Evolutionary conservation across 1,139 yeast species (phyloP), one percentile per base, ranked within the genome.

Genomic region (Geotrichum candidum): DNA sequence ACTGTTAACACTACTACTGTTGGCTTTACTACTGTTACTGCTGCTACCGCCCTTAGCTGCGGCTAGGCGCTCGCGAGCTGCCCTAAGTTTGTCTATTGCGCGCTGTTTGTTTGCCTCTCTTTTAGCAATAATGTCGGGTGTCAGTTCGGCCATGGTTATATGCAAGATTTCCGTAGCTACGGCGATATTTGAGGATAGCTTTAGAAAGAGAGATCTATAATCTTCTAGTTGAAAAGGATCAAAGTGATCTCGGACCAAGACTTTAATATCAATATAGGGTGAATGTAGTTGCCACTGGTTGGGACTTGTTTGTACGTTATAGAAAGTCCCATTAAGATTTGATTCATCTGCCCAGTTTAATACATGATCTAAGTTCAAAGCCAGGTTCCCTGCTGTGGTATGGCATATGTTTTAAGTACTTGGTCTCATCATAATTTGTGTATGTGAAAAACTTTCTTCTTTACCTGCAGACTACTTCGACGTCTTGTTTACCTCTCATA

Each of bases 41-140:
- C 52, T 41, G 38, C 62, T 38, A 55, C 51, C 61, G 5, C 51
- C 56, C 54, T 56, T 58, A 46, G 50, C 64, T 57, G 54, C 65
- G 38, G 64, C 73, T 63, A 68, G 65, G 53, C 67, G 70, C 51
- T 66, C 67, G 55, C 77, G 83, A 56, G 82, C 77, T 60, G 79
- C 80, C 61, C 81, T 79, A 35, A 86, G 77, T 65, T 86, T 74
- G 61, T 83, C 87, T 23, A 84, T 70, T 0, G 90, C 91, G 62
- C 80, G 76, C 52, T 81, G 78, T 62, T 90, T 75, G 68, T 85
- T 84, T 23, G 81, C 84, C 55, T 83, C 88, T 50, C 62, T 33
- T 51, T 54, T 56, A 22, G 62, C 59, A 2, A 53, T 22, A 18
- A 45, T 57, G 3, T 60, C 62, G 4, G 57, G 35, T n/a, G 59